Conservation (phyloP, 495 filamentous ascomycete species). For the Podospora conica region DNA sequence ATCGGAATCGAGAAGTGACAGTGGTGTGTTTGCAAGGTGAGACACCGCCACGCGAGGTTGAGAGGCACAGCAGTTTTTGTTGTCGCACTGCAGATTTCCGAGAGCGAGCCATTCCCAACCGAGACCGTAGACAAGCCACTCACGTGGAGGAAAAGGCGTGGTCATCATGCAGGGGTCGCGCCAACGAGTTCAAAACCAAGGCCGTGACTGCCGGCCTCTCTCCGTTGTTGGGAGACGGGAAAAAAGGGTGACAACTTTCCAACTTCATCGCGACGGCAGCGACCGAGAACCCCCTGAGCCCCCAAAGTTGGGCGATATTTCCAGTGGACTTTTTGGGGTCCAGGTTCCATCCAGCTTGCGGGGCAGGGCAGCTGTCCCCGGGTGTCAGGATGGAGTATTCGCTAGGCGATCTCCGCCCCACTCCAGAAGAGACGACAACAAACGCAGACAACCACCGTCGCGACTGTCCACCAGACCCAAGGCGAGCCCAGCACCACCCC, state of each 20-base stretch:
- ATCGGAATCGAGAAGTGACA: background rate
- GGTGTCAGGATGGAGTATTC: background rate
- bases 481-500: background rate
- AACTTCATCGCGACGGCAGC: background rate
- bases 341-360: background rate
- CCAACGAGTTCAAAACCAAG: background rate
- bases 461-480: background rate
- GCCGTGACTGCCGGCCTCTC: background rate
- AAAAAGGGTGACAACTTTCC: too few relatives aligned
- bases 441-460: background rate
- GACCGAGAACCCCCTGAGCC: background rate
- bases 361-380: too few relatives aligned
- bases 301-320: background rate
- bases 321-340: background rate
- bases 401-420: background rate
- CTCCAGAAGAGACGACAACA: background rate
- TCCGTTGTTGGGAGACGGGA: too few relatives aligned
- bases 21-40: background rate
- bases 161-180: background rate
- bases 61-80: background rate
- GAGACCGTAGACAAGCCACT: background rate
- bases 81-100: background rate
- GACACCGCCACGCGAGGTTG: background rate
- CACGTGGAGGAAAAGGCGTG: background rate
- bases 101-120: background rate